phyloP scores from a whole-genome alignment of 192 early-diverging fungal genomes.

The Dissophora ornata region DNA sequence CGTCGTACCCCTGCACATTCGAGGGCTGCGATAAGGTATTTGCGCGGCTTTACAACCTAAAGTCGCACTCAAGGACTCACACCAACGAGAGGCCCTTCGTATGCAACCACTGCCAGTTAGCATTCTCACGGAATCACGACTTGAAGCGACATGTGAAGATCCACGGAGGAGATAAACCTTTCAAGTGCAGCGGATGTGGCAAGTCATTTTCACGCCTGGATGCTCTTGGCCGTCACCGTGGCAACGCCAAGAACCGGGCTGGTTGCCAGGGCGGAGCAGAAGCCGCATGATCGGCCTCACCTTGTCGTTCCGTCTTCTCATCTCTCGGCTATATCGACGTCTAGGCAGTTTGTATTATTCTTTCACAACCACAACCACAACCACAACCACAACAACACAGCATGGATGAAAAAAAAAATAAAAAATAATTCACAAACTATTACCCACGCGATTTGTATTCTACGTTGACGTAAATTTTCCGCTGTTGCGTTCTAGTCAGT shows the following conservation, averaged over 20 bases:
- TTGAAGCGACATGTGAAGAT: constrained; percentile 85
- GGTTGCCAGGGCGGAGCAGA: constrained; percentile 11
- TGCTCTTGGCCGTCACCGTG: constrained; percentile 75
- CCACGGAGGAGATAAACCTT: constrained; percentile 78
- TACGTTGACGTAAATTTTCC: too few species aligned
- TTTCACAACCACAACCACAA: too few species aligned
- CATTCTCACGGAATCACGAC: constrained; percentile 89
- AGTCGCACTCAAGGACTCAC: constrained; percentile 78
- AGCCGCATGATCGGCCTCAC: neutral
- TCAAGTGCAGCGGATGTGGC: constrained; percentile 74
- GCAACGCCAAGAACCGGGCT: constrained; percentile 55
- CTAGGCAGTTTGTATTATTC: too few species aligned
- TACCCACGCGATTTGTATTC: too few species aligned
- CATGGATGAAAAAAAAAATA: constrained; percentile 14
- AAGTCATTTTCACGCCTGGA: constrained; percentile 82
- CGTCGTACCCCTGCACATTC: constrained; percentile 43
- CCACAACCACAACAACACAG: too few species aligned
- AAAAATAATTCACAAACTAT: neutral
- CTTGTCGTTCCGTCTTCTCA: neutral
- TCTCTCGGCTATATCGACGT: too few species aligned
- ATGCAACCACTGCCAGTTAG: constrained; percentile 74
- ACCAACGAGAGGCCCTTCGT: constrained; percentile 75
- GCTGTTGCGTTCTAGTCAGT: too few species aligned
- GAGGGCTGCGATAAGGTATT: constrained; percentile 73
- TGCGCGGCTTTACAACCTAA: constrained; percentile 78